These are phyloP conservation scores for Platanthera zijinensis DNA, from an alignment of 106 monocot species.

Conservation along the genomic window DNA sequence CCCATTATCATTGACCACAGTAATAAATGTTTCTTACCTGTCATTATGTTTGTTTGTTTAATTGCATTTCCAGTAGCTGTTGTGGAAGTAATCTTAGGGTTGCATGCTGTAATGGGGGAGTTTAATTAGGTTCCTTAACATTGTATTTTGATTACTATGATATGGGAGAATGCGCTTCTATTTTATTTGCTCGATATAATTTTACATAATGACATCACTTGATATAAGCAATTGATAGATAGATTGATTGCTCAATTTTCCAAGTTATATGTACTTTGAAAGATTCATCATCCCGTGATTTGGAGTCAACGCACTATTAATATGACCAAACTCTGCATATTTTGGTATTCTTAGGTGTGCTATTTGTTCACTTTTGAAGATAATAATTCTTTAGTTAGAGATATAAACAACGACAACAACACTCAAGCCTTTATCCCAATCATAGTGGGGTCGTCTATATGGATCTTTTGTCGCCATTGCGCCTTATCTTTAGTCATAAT, in stretches of 20 bases:
- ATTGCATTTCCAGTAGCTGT: not conserved
- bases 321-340: not conserved
- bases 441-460: too few species aligned
- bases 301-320: not conserved
- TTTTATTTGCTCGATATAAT: not conserved
- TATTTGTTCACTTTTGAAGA: too few species aligned
- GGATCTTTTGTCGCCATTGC: too few species aligned
- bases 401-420: too few species aligned
- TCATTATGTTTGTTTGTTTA: not conserved
- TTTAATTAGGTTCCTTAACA: not conserved
- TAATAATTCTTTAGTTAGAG: too few species aligned
- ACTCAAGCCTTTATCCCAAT: too few species aligned
- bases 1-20: not conserved
- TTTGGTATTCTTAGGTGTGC: not conserved
- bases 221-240: not conserved
- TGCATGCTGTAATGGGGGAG: not conserved
- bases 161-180: not conserved
- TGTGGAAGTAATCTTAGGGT: not conserved
- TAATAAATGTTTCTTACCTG: not conserved
- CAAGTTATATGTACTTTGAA: not conserved
- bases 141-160: not conserved
- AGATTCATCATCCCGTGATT: not conserved
- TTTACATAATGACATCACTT: not conserved
- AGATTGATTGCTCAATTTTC: not conserved
- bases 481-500: too few species aligned